Evolutionary conservation across 129 eudicot species (phyloP).

Genomic region (Chrysanthemum makinoi): DNA sequence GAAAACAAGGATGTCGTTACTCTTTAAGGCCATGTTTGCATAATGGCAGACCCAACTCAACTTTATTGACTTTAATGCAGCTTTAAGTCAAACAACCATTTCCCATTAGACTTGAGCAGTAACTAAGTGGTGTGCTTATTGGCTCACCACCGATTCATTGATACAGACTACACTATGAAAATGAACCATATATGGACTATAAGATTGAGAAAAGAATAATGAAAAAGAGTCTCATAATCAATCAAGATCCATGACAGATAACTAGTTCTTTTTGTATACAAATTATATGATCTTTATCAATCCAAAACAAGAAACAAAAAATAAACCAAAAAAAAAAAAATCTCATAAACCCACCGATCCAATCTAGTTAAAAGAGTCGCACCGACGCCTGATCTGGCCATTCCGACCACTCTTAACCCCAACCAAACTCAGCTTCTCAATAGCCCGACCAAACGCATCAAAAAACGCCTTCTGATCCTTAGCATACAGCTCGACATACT

Average conservation of each 20-base stretch:
- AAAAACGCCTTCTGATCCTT: slow-evolving; percentile 50
- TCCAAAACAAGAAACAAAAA: slow-evolving; percentile 11
- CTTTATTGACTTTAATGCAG: slow-evolving; percentile 4
- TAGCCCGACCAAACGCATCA: slow-evolving; percentile 56
- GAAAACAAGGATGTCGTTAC: background rate
- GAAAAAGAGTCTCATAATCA: background rate
- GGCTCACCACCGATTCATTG: too few relatives aligned
- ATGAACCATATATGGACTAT: too few relatives aligned
- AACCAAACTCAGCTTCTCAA: slow-evolving; percentile 65
- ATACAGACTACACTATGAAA: too few relatives aligned
- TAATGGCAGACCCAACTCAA: slow-evolving; percentile 1
- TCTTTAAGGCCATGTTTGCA: background rate
- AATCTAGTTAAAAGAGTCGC: slow-evolving; percentile 58
- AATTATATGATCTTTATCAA: slow-evolving; percentile 14
- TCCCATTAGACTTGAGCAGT: background rate
- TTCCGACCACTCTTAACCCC: slow-evolving; percentile 60
- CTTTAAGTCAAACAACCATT: slow-evolving; percentile 3
- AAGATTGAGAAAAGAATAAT: background rate
- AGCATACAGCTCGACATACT: slow-evolving; percentile 43
- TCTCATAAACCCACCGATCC: slow-evolving; percentile 5
- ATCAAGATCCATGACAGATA: slow-evolving; percentile 2
- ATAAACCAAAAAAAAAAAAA: background rate
- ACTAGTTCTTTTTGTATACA: slow-evolving; percentile 20
- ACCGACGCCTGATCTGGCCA: slow-evolving; percentile 84
- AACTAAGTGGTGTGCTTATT: too few relatives aligned